phyloP scores from a whole-genome alignment of 257 asterid species.

The Rehmannia glutinosa region DNA sequence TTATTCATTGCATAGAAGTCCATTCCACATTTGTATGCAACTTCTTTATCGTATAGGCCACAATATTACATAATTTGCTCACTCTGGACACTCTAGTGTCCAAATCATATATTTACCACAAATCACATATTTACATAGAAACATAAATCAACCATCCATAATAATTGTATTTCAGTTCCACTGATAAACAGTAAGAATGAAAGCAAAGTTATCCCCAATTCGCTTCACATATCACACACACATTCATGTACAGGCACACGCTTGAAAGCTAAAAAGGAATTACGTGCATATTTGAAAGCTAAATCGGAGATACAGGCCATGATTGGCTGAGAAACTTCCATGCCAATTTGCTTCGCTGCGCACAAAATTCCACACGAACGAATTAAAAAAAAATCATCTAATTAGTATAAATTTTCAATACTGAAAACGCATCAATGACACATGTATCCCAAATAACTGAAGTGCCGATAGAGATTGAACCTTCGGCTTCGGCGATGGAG shows the following conservation, averaged over 20 bases:
- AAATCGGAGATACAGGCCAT: slow-evolving; percentile 75
- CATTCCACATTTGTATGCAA: not conserved
- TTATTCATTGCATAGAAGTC: not conserved
- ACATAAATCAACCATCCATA: not conserved
- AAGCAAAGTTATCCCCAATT: not conserved
- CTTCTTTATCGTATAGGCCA: not conserved
- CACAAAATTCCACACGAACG: not conserved
- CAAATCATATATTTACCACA: not conserved
- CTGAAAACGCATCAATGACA: too few relatives aligned
- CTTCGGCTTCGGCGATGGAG: slow-evolving; percentile 81
- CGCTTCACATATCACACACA: not conserved
- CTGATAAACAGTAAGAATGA: not conserved
- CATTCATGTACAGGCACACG: not conserved
- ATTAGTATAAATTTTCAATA: not conserved
- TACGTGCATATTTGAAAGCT: slow-evolving; percentile 88
- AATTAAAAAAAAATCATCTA: not conserved
- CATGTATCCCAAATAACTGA: not conserved
- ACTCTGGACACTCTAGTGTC: not conserved
- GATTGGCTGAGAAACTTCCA: slow-evolving; percentile 82
- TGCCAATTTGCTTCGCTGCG: slow-evolving; percentile 64
- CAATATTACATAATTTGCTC: not conserved
- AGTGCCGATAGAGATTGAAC: slow-evolving; percentile 23
- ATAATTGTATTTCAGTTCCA: not conserved
- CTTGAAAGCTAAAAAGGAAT: not conserved
- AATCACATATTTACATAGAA: not conserved